These are phyloP conservation scores for Stellera chamaejasme DNA, from an alignment of 345 rosid species.

Conservation along the genomic window DNA sequence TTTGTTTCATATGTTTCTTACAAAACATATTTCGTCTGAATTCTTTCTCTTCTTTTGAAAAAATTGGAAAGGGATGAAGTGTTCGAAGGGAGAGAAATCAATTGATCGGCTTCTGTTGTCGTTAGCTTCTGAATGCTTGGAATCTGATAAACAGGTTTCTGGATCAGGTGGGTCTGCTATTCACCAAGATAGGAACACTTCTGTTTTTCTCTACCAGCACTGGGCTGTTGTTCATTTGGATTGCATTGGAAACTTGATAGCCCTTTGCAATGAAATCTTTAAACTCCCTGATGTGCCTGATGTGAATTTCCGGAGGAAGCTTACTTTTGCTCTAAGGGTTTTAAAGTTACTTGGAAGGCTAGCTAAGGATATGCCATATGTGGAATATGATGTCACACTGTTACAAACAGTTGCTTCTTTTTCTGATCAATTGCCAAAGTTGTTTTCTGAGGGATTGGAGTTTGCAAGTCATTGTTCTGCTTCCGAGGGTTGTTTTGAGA, in stretches of 20 bases:
- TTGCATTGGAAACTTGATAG: slow-evolving; percentile 50
- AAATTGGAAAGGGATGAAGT: slow-evolving; percentile 38
- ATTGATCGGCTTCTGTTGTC: slow-evolving; percentile 56
- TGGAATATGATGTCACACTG: slow-evolving; percentile 50
- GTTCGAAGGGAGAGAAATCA: slow-evolving; percentile 70
- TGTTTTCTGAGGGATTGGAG: slow-evolving; percentile 54
- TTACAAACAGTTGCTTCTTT: slow-evolving; percentile 64
- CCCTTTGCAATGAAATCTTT: slow-evolving; percentile 52
- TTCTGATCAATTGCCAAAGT: slow-evolving; percentile 46
- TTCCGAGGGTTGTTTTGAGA: slow-evolving; percentile 70
- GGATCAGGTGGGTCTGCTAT: slow-evolving; percentile 28
- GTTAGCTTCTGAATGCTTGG: slow-evolving; percentile 59
- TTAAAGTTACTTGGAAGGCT: slow-evolving; percentile 68
- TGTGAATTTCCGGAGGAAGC: slow-evolving; percentile 45
- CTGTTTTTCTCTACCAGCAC: slow-evolving; percentile 62
- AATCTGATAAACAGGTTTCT: slow-evolving; percentile 43
- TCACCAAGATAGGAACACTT: slow-evolving; percentile 41
- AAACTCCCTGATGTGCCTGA: slow-evolving; percentile 41
- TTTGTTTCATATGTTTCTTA: not conserved
- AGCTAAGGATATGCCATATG: slow-evolving; percentile 45
- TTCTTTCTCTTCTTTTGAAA: slow-evolving; percentile 1
- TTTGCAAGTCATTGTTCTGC: slow-evolving; percentile 42
- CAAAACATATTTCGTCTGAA: not conserved
- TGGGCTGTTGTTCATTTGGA: slow-evolving; percentile 72
- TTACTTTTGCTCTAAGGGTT: slow-evolving; percentile 63